Percentiles rank a stretch among this genome's conserved stretches.
Evolutionary conservation across 495 filamentous ascomycete genomes (phyloP).

Genomic region (Penicillium parvum): DNA sequence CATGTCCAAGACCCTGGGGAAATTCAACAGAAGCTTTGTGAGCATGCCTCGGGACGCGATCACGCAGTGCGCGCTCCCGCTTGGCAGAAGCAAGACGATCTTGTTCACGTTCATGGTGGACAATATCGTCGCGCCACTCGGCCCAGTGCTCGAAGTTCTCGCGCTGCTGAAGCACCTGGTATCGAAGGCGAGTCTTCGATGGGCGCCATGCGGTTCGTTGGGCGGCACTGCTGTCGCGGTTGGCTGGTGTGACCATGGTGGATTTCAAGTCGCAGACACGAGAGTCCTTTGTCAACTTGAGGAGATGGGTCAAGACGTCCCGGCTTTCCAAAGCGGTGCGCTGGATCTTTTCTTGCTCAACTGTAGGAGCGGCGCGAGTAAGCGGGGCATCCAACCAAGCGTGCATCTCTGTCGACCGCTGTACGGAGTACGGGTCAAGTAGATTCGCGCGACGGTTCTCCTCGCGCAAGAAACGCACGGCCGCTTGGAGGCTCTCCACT

Average conservation of each 20-base stretch:
- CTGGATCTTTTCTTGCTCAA: conserved; percentile 52
- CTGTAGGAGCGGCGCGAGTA: conserved; percentile 36
- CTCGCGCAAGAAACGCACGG: conserved; percentile 73
- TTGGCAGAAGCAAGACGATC: conserved; percentile 37
- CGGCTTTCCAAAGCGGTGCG: conserved; percentile 62
- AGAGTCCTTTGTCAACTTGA: conserved; percentile 59
- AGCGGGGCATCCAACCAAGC: conserved; percentile 65
- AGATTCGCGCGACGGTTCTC: conserved; percentile 66
- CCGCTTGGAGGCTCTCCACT: conserved; percentile 65
- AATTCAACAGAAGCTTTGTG: conserved; percentile 31
- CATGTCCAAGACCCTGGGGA: conserved; percentile 35
- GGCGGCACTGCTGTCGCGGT: conserved; percentile 21
- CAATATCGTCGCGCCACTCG: conserved; percentile 57
- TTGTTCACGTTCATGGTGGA: conserved; percentile 40
- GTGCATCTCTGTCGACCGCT: conserved; percentile 48
- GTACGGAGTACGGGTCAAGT: conserved; percentile 55
- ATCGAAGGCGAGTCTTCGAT: conserved; percentile 51
- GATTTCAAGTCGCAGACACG: conserved; percentile 52
- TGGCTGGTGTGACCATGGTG: conserved; percentile 28
- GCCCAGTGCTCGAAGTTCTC: conserved; percentile 59
- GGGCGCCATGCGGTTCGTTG: conserved; percentile 60
- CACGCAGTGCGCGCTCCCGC: conserved; percentile 28
- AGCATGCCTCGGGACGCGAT: conserved; percentile 24
- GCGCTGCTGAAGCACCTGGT: conserved; percentile 54
- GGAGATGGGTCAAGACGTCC: conserved; percentile 66